Evolutionary conservation across 2,329 filamentous ascomycete genomes (phyloP), one percentile per base, ranked within the genome.

Genomic region (Scopulariopsis brevicaulis): DNA sequence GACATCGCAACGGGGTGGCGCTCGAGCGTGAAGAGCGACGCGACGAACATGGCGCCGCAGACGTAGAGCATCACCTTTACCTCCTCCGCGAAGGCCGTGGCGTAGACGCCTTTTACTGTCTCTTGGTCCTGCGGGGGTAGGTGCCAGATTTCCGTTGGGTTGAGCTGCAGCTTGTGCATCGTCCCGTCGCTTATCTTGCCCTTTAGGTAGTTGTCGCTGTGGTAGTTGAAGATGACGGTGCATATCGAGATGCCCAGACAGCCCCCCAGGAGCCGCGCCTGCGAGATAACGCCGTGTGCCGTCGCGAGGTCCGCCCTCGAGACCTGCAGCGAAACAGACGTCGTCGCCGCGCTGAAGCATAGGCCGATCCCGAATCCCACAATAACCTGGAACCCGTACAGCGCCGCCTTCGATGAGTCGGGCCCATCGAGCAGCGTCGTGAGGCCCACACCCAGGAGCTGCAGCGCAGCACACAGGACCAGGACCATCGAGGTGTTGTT

Each of bases 281-380:
- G 82, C 1, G 82, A 79, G 11, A 84, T 73, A 4, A 81, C 77
- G 0, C 82, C 83, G 62, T 85, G 81, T 0, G 80, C 81, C 1
- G 81, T 78, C 0, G 82, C 82, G 55, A 81, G 71, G 57, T 82
- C 77, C 20, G 74, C 69, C 0, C 78, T 74, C 3, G 72, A 69
- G 53, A 82, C 74, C 53, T 61, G 54, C 15, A 83, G 72, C 53
- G 77, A 78, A 2, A 79, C 80, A 63, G 83, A 77, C 59, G 85
- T 81, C 0, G 81, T 83, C 8, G 77, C 77, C 2, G 77, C 75
- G 0, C 78, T 79, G 61, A 83, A 79, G 11, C 77, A 79, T 18
- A 85, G 72, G 0, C 82, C 82, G 18, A 84, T 79, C 0, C 82
- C 82, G 1, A 84, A 67, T 1, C 82, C 82, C 34, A 84, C 78